Evolutionary conservation across 495 filamentous ascomycete species (phyloP).

Genomic region (Aspergillus egyptiacus): DNA sequence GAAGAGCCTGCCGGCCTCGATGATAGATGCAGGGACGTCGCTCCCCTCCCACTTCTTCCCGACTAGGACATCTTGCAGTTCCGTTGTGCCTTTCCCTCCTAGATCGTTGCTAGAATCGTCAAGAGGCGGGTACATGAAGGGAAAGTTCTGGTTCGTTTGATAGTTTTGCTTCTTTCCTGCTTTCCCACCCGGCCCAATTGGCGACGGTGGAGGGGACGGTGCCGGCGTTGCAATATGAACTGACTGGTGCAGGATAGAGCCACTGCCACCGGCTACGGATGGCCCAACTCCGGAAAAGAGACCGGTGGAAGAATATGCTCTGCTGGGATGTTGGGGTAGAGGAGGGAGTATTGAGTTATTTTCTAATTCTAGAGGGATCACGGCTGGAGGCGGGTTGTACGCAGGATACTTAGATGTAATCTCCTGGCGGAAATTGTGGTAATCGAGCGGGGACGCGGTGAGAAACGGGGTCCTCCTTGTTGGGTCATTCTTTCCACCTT

Average conservation of each 20-base stretch:
- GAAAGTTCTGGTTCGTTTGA: slow-evolving; percentile 98
- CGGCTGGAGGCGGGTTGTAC: slow-evolving; percentile 79
- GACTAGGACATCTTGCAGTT: slow-evolving; percentile 67
- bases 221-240: slow-evolving; percentile 97
- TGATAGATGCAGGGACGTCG: slow-evolving; percentile 85
- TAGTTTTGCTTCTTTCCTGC: slow-evolving; percentile 98
- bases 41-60: slow-evolving; percentile 82
- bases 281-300: slow-evolving; percentile 41
- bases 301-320: slow-evolving; percentile 35
- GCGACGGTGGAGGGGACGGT: slow-evolving; percentile 93
- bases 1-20: slow-evolving; percentile 93
- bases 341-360: slow-evolving; percentile 87
- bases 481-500: slow-evolving; percentile 28
- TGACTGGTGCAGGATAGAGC: slow-evolving; percentile 88
- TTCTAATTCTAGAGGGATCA: slow-evolving; percentile 81
- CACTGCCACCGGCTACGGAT: slow-evolving; percentile 40
- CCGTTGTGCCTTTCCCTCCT: slow-evolving; percentile 77
- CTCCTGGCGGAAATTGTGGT: slow-evolving; percentile 93
- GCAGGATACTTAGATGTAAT: slow-evolving; percentile 98
- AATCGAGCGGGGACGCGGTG: slow-evolving; percentile 89
- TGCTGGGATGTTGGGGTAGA: slow-evolving; percentile 65
- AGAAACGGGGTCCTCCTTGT: slow-evolving; percentile 53
- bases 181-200: slow-evolving; percentile 80
- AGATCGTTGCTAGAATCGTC: slow-evolving; percentile 76
- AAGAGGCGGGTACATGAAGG: slow-evolving; percentile 91